Conservation (phyloP, 495 filamentous ascomycete genomes). For the Podospora appendiculata region DNA sequence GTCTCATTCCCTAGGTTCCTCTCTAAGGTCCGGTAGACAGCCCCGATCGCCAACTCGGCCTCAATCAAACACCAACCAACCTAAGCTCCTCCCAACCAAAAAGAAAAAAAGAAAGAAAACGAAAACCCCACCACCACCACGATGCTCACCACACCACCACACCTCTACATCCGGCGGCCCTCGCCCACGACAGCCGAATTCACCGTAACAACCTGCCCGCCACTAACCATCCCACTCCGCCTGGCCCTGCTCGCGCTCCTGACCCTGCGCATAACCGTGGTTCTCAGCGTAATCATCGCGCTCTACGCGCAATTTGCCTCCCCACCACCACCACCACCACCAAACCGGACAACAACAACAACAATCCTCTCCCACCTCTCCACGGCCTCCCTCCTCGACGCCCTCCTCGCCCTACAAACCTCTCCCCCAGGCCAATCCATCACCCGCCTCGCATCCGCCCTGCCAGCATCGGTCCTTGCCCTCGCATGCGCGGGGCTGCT, state of each 20-base stretch:
- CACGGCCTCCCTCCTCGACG: background rate
- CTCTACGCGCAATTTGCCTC: conserved; percentile 14
- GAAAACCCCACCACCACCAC: background rate
- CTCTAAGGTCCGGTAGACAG: too few species aligned
- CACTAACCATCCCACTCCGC: conserved; percentile 49
- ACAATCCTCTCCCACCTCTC: background rate
- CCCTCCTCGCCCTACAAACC: conserved; percentile 5
- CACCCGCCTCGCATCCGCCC: conserved; percentile 26
- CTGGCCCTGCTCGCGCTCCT: conserved; percentile 43
- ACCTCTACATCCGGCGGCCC: conserved; percentile 61
- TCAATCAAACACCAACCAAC: too few species aligned
- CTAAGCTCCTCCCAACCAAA: too few species aligned
- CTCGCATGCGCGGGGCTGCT: conserved; percentile 29
- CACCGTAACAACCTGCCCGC: conserved; percentile 68
- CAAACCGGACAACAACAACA: background rate
- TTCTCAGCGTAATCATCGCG: conserved; percentile 24
- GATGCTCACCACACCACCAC: conserved; percentile 45
- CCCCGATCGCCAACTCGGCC: too few species aligned
- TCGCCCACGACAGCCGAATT: conserved; percentile 83
- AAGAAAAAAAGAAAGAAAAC: too few species aligned
- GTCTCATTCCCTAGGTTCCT: too few species aligned
- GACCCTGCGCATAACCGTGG: conserved; percentile 35
- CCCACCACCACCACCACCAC: background rate
- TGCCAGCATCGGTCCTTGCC: conserved; percentile 13
- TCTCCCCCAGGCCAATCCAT: conserved; percentile 11